These are phyloP conservation scores for Xylona heveae DNA, from an alignment of 495 filamentous ascomycete species.

Conservation along the genomic window DNA sequence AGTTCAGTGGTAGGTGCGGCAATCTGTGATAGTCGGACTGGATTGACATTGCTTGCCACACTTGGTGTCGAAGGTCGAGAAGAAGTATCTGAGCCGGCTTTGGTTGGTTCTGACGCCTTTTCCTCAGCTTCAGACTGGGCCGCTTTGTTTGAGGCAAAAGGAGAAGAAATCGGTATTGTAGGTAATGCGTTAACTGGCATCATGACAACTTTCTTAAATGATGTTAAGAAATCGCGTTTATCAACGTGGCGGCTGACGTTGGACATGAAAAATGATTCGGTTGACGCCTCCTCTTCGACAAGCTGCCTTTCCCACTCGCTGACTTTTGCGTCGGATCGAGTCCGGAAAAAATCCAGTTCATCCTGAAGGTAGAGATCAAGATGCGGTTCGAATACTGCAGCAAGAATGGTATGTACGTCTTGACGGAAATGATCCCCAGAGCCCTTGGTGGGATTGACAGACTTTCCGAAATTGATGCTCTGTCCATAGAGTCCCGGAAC, in stretches of 20 bases:
- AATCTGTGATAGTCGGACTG: slow-evolving; percentile 15
- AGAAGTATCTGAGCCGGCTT: slow-evolving; percentile 6
- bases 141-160: slow-evolving; percentile 25
- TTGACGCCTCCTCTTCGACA: slow-evolving; percentile 72
- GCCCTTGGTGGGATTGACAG: slow-evolving; percentile 39
- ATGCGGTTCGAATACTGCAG: slow-evolving; percentile 69
- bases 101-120: no score
- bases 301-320: slow-evolving; percentile 76
- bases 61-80: slow-evolving; percentile 10
- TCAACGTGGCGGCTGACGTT: slow-evolving; percentile 86
- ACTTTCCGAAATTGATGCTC: slow-evolving; percentile 49
- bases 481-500: slow-evolving; percentile 78
- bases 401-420: slow-evolving; percentile 34
- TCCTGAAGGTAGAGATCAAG: slow-evolving; percentile 85
- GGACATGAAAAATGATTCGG: slow-evolving; percentile 86
- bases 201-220: slow-evolving; percentile 98
- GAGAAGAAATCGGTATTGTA: slow-evolving; percentile 32
- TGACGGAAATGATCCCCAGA: slow-evolving; percentile 32
- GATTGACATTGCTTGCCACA: not conserved
- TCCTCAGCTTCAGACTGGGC: slow-evolving; percentile 14
- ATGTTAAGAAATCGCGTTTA: slow-evolving; percentile 86
- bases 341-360: slow-evolving; percentile 70
- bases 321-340: slow-evolving; percentile 53
- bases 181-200: slow-evolving; percentile 87
- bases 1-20: slow-evolving; percentile 73